Conservation (phyloP, 192 early-diverging fungal species). For the Linnemannia zychae region DNA sequence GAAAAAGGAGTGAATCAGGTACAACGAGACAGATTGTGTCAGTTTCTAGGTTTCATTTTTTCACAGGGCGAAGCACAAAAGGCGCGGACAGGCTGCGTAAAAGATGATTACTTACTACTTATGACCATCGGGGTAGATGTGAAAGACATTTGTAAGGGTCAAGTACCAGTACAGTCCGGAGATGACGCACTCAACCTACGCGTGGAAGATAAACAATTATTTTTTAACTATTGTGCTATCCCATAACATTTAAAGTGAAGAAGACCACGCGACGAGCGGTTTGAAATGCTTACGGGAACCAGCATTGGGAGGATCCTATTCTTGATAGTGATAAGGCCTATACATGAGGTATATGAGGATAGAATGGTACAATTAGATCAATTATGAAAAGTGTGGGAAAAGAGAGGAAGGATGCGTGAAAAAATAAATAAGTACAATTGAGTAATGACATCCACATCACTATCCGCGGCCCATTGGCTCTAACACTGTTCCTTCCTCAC, state of each 20-base stretch:
- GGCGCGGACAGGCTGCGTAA: not conserved
- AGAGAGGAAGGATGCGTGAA: not conserved
- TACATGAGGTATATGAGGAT: not conserved
- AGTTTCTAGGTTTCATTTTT: not conserved
- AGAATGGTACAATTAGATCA: no score
- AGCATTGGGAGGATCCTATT: slow-evolving; percentile 29
- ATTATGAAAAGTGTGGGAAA: not conserved
- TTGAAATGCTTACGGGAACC: slow-evolving; percentile 15
- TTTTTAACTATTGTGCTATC: not conserved
- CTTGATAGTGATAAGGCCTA: slow-evolving; percentile 16
- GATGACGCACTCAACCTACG: slow-evolving; percentile 24
- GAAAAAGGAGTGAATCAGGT: not conserved
- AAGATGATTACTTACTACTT: slow-evolving; percentile 24
- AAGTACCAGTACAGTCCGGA: slow-evolving; percentile 33
- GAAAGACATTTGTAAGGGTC: slow-evolving; percentile 5
- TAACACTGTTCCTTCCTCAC: not conserved
- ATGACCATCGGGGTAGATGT: slow-evolving; percentile 42
- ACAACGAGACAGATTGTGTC: not conserved
- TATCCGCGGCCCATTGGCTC: not conserved
- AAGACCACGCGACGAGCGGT: no score
- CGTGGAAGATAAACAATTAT: not conserved
- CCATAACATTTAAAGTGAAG: no score
- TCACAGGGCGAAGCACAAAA: not conserved
- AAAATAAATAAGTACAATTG: not conserved
- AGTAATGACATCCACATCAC: not conserved